Evolutionary conservation across 2,329 filamentous ascomycete species (phyloP), one percentile per base, ranked within the genome.

Genomic region (Orbilia blumenaviensis): DNA sequence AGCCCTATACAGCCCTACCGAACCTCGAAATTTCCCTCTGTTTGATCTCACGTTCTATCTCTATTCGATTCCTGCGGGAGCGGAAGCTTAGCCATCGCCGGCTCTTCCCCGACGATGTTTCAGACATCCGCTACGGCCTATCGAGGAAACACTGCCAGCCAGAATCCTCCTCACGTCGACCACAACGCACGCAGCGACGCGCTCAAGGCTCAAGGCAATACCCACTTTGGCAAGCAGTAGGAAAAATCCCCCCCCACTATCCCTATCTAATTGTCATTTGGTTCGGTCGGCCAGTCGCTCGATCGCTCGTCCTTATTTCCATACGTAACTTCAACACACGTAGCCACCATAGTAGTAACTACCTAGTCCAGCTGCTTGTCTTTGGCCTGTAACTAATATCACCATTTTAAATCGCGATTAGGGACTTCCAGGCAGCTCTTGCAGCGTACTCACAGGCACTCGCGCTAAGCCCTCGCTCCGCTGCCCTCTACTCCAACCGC

Each of bases 401-500:
- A 6, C 50, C 9, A n/a, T 29, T n/a, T 21, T 29, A 12, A 48
- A n/a, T 32, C 46, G 41, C n/a, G n/a, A 54, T 36, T 34, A 80
- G 79, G 60, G 78, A 80, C 48, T 80, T 78, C 44, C 78, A 75
- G 14, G 73, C 79, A 44, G 79, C 79, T 14, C 73, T 79, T 32
- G 38, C 68, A 10, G 61, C 68, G 46, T 80, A 80, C 32, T 79
- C 79, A 3, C 62, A 78, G 36, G 78, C 79, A 1, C 72, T 80
- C 48, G 54, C 72, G 6, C 62, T 80, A 27, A 78, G 68, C 58
- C 77, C 78, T 25, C 54, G 68, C 9, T 79, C 79, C 1, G 67
- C 77, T 9, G 71, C 77, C 5, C 79, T 80, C 50, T 80, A 80
- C 63, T 80, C 78, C 8, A 80, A 80, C 60, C 78, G 79, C 34